Conservation (phyloP, 352 stramenopile genomes). For the Blastocystis hominis region DNA sequence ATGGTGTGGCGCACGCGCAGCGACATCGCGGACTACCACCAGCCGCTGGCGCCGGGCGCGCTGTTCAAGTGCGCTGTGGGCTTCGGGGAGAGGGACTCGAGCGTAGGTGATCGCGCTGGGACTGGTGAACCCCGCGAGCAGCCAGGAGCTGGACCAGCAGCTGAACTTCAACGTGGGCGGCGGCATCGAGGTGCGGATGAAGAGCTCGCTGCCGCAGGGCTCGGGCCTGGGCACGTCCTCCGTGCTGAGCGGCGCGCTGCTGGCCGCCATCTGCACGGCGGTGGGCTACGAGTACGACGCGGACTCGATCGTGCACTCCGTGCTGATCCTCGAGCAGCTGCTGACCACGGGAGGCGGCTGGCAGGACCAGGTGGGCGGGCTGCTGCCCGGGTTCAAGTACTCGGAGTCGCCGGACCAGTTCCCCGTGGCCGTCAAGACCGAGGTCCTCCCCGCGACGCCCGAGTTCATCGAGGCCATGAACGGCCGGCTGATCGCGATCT, state of each 20-base stretch:
- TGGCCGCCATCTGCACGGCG: constrained; percentile 60
- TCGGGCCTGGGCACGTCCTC: constrained; percentile 67
- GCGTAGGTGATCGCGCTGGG: neutral
- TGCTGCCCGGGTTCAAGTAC: constrained; percentile 56
- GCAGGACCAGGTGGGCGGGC: constrained; percentile 66
- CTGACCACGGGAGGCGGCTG: constrained; percentile 69
- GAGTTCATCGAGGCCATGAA: constrained; percentile 48
- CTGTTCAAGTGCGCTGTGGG: constrained; percentile 58
- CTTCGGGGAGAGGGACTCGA: neutral
- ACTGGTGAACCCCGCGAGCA: constrained; percentile 25
- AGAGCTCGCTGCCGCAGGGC: constrained; percentile 66
- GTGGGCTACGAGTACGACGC: constrained; percentile 59
- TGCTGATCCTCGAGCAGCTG: constrained; percentile 68
- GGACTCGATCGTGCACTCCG: constrained; percentile 63
- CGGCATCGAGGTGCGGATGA: constrained; percentile 66
- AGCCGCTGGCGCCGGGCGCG: constrained; percentile 54
- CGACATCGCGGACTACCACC: constrained; percentile 56
- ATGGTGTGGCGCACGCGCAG: constrained; percentile 18
- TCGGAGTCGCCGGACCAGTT: constrained; percentile 30
- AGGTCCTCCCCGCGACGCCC: neutral
- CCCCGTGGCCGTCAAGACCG: constrained; percentile 41
- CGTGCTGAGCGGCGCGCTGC: constrained; percentile 66
- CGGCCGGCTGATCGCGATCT: constrained; percentile 53
- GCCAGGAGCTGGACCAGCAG: constrained; percentile 51
- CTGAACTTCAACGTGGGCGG: constrained; percentile 59